Conservation (phyloP, 768 basidiomycete species). For the Clitopilus hobsonii region DNA sequence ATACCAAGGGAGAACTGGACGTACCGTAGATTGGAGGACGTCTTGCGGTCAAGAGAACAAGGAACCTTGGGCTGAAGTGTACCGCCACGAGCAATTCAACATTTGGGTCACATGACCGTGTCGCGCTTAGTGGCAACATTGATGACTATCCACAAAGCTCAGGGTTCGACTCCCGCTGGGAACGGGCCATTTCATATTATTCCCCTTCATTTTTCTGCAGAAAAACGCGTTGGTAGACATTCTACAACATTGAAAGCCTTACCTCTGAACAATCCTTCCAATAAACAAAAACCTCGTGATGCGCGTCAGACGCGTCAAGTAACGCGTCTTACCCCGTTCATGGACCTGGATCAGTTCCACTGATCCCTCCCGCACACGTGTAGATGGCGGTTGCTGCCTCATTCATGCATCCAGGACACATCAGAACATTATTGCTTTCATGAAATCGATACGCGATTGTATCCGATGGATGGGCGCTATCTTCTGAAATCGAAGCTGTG, state of each 20-base stretch:
- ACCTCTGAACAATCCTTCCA: too few species aligned
- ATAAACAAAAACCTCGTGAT: background rate
- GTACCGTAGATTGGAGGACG: conserved; percentile 1
- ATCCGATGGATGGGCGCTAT: too few species aligned
- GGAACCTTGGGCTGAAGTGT: background rate
- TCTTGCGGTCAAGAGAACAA: conserved; percentile 1
- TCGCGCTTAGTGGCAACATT: background rate
- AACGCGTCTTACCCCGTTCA: background rate
- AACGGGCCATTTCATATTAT: background rate
- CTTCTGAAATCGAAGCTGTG: too few species aligned
- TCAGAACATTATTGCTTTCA: background rate
- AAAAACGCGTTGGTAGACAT: background rate
- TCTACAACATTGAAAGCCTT: too few species aligned
- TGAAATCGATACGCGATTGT: too few species aligned
- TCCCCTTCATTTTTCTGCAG: background rate
- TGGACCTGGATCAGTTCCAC: background rate
- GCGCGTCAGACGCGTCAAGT: background rate
- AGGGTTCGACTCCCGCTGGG: background rate
- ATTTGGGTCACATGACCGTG: background rate
- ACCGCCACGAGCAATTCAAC: background rate
- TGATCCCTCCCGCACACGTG: background rate
- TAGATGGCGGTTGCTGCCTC: background rate
- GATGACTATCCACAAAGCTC: background rate
- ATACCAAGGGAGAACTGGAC: background rate
- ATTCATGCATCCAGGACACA: background rate